These are phyloP conservation scores for Podospora pseudopauciseta DNA, from an alignment of 495 filamentous ascomycete genomes.

Conservation along the genomic window DNA sequence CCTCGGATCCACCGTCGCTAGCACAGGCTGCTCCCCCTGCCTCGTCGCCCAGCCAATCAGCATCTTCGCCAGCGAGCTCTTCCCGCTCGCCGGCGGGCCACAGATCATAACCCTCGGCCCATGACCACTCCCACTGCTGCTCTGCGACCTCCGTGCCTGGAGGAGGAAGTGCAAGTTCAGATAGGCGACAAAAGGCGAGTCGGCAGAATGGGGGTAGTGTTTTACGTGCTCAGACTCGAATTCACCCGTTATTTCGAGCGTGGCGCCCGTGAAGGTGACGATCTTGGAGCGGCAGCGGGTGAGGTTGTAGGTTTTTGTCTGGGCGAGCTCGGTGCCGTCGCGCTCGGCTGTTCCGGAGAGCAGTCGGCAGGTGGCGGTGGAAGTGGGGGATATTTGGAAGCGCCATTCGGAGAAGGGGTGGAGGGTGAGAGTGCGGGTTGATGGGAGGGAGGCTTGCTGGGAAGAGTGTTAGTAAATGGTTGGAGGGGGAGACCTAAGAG, in stretches of 20 bases:
- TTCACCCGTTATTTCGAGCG: conserved; percentile 60
- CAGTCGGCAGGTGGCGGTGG: conserved; percentile 50
- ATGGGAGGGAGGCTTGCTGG: conserved; percentile 21
- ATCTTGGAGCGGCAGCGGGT: conserved; percentile 79
- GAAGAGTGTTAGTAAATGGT: conserved; percentile 11
- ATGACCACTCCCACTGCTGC: conserved; percentile 15
- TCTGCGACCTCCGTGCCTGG: conserved; percentile 52
- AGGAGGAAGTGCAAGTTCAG: conserved; percentile 85
- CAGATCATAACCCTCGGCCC: conserved; percentile 83
- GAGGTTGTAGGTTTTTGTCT: conserved; percentile 77
- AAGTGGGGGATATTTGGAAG: conserved; percentile 74
- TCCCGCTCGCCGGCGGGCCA: conserved; percentile 76
- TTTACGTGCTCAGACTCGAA: conserved; percentile 45
- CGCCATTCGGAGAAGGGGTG: conserved; percentile 71
- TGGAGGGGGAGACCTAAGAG: not conserved
- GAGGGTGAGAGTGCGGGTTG: conserved; percentile 36
- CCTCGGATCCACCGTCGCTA: conserved; percentile 80
- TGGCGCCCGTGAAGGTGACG: conserved; percentile 87
- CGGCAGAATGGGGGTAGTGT: conserved; percentile 70
- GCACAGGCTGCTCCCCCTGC: conserved; percentile 69
- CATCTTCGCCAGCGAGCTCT: conserved; percentile 78
- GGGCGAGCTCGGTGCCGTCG: conserved; percentile 91
- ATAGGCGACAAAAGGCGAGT: conserved; percentile 79
- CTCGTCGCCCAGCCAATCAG: conserved; percentile 79
- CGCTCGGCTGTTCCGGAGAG: conserved; percentile 83